Conservation (phyloP, 2,329 filamentous ascomycete species). For the Acrodontium crateriforme region DNA sequence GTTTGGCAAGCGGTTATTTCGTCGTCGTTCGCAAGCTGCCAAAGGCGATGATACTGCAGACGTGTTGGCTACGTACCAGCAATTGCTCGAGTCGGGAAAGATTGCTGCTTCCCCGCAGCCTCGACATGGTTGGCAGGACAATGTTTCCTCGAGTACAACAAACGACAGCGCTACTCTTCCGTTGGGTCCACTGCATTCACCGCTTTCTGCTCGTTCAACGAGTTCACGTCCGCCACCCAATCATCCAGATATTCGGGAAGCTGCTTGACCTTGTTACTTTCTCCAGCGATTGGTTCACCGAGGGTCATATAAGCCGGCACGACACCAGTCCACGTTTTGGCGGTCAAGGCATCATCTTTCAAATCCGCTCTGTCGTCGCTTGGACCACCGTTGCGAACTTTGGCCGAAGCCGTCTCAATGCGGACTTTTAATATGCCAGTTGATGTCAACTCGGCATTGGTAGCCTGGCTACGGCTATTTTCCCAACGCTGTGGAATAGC, state of each 20-base stretch:
- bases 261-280: conserved; percentile 43
- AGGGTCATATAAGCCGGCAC: conserved; percentile 49
- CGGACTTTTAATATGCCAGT: conserved; percentile 59
- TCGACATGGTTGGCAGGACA: no score
- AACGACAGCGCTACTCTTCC: no score
- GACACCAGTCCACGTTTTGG: conserved; percentile 46
- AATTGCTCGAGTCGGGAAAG: no score
- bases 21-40: no score
- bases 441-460: conserved; percentile 57
- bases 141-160: no score
- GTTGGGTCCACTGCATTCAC: conserved; percentile 22
- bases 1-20: conserved; percentile 13
- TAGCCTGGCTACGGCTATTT: conserved; percentile 56
- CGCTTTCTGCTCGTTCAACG: conserved; percentile 20
- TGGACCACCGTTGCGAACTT: conserved; percentile 54
- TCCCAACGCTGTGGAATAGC: conserved; percentile 58
- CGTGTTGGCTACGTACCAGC: no score
- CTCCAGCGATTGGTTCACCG: conserved; percentile 48
- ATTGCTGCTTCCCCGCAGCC: no score
- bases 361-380: conserved; percentile 46
- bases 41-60: no score
- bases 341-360: conserved; percentile 34
- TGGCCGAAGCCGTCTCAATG: conserved; percentile 60
- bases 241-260: conserved; percentile 49
- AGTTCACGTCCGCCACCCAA: conserved; percentile 38